Base-by-base conservation (phyloP, 768 basidiomycete species). In the Mycena albidolilacea region DNA sequence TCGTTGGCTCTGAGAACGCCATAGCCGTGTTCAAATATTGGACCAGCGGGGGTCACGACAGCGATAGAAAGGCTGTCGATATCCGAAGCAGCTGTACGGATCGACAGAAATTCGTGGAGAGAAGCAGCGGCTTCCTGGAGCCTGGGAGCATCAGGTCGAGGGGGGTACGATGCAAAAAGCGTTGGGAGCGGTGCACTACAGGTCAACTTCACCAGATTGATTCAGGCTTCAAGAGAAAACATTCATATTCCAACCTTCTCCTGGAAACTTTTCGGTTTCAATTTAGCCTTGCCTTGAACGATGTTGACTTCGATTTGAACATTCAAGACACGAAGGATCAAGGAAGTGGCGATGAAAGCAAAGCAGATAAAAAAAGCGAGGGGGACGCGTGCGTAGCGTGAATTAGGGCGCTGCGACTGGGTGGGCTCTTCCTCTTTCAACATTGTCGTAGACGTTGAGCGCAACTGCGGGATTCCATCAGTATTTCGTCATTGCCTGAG, bases 61-160 rank as follows among this genome's bases (percentile, higher is more conserved):
- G 87, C 87, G 35, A 90, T 77, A 0, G 86, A 84, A 30, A 90
- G 80, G 67, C 87, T 87, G 76, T 91, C 88, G 7, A 90, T 85
- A 58, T 84, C 83, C 5, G 77, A 77, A 70, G 78, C 41, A 11
- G 80, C 74, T 3, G 80, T 80, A 5, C 77, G 79, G 37, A 73
- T 71, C 12, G 80, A 76, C 5, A 84, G 76, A 71, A 78, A 81
- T 19, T 78, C 74, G 65, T 83, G 78, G 4, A 83, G 63, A 14
- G 78, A 65, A 17, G 15, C 64, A 12, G 68, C 67, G 11, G 74
- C 71, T 1, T 44, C 38, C 58, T 70, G 60, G 39, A 75, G 19
- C 2, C 57, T 57, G 1, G 67, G 68, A 39, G 71, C 35, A 44
- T 68, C 68, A 44, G 66, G 39, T 7, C 41, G 37, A 54, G 74